A percentile compares a stretch with the other conserved stretches of the same genome.
Conservation (phyloP, 2,329 filamentous ascomycete genomes). For the Graphiopsis chlorocephala region DNA sequence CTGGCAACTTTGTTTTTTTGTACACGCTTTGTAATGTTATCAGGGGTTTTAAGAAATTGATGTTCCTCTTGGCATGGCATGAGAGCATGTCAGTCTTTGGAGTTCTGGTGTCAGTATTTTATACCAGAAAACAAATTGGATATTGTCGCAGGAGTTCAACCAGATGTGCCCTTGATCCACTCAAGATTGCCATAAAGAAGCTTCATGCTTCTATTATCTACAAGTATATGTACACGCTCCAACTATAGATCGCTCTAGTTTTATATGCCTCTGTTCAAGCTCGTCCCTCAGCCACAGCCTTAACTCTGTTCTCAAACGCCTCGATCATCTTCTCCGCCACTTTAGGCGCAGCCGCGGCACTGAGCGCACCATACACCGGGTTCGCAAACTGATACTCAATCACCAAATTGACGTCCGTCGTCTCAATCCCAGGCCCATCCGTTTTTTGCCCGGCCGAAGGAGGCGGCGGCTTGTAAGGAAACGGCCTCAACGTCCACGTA, state of each 20-base stretch:
- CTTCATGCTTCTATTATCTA: neutral
- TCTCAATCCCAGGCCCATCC: slow-evolving; percentile 40
- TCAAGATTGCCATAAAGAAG: neutral
- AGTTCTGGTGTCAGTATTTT: neutral
- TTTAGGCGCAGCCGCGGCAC: slow-evolving; percentile 76
- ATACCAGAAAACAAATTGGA: neutral
- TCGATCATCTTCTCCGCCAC: slow-evolving; percentile 86
- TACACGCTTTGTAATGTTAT: neutral
- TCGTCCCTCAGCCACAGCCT: slow-evolving; percentile 44
- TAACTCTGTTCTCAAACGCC: slow-evolving; percentile 83
- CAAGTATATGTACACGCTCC: neutral
- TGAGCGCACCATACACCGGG: slow-evolving; percentile 81
- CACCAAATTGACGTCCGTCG: slow-evolving; percentile 71
- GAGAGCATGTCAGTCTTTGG: neutral
- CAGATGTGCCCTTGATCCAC: neutral
- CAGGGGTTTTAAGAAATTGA: neutral
- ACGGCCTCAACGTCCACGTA: slow-evolving; percentile 61
- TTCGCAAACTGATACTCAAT: slow-evolving; percentile 85
- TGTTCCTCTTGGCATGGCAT: neutral
- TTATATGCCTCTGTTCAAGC: neutral
- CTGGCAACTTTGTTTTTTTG: neutral
- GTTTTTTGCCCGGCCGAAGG: slow-evolving; percentile 34
- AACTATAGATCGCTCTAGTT: neutral
- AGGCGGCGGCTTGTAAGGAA: slow-evolving; percentile 47
- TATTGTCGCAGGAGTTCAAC: neutral